phyloP scores from a whole-genome alignment of 345 rosid species.

The Eutrema heterophyllum region DNA sequence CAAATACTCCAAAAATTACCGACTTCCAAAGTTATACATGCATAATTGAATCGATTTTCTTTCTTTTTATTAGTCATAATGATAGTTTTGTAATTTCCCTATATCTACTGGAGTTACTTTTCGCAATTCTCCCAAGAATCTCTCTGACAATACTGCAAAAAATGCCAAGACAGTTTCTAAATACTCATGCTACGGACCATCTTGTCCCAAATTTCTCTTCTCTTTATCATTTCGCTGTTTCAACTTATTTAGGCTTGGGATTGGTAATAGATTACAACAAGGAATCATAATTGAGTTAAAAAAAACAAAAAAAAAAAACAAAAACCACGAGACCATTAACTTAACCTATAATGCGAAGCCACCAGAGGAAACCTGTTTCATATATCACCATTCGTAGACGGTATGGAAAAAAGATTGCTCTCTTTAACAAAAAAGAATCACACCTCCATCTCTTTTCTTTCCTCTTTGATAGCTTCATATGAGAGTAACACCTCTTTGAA shows the following conservation, averaged over 20 bases:
- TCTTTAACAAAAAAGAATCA: not conserved
- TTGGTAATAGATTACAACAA: constrained; percentile 1
- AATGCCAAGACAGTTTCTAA: no score
- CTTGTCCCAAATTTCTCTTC: not conserved
- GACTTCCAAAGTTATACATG: no score
- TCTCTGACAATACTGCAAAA: no score
- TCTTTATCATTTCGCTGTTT: not conserved
- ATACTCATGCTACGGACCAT: not conserved
- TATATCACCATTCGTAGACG: not conserved
- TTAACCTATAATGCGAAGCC: constrained; percentile 12
- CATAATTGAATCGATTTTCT: no score
- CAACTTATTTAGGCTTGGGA: not conserved
- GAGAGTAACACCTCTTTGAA: constrained; percentile 89
- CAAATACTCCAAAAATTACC: no score
- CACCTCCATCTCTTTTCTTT: constrained; percentile 46
- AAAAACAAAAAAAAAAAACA: no score
- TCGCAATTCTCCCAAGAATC: no score
- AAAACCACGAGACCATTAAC: not conserved
- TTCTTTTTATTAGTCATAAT: no score
- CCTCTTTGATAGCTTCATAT: constrained; percentile 82
- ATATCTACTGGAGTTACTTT: no score
- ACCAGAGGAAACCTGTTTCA: not conserved
- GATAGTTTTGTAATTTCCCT: no score
- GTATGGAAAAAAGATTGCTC: not conserved
- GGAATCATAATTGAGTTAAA: not conserved